Conservation (phyloP, 129 eudicot genomes). For the Chrysanthemum seticuspe region DNA sequence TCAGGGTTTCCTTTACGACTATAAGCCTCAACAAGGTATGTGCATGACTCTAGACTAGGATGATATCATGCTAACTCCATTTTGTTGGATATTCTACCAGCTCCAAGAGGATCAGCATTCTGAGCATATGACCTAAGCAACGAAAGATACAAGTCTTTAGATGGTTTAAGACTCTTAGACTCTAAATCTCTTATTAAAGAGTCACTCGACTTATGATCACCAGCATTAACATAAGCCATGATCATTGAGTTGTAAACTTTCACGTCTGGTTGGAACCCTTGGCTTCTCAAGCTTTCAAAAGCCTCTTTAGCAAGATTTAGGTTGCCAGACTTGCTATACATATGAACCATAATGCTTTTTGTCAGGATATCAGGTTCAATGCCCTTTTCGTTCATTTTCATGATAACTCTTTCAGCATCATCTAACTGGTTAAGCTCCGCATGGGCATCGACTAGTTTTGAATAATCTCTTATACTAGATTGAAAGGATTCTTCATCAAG, state of each 20-base stretch:
- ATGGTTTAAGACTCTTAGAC: constrained; percentile 43
- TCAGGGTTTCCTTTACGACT: background rate
- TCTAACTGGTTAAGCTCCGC: constrained; percentile 54
- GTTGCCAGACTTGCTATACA: too few species aligned
- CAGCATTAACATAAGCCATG: constrained; percentile 62
- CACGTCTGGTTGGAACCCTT: too few species aligned
- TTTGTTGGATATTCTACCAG: constrained; percentile 28
- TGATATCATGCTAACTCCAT: constrained; percentile 65
- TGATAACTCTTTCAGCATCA: constrained; percentile 62
- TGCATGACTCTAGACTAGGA: constrained; percentile 42
- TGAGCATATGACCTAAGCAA: constrained; percentile 56
- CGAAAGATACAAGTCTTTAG: constrained; percentile 53
- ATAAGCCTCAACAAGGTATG: constrained; percentile 66
- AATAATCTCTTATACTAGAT: constrained; percentile 64
- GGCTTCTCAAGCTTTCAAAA: too few species aligned
- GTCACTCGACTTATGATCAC: constrained; percentile 41
- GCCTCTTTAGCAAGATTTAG: too few species aligned
- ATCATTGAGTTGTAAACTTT: constrained; percentile 65
- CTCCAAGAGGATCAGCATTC: constrained; percentile 39
- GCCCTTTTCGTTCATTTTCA: constrained; percentile 75
- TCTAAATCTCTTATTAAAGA: constrained; percentile 53
- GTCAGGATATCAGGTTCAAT: constrained; percentile 61
- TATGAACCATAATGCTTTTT: constrained; percentile 3
- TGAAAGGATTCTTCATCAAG: constrained; percentile 77
- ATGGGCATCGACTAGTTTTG: constrained; percentile 59